Base-by-base conservation (phyloP, 1,284 basidiomycete genomes). In the Rhodofomes roseus region DNA sequence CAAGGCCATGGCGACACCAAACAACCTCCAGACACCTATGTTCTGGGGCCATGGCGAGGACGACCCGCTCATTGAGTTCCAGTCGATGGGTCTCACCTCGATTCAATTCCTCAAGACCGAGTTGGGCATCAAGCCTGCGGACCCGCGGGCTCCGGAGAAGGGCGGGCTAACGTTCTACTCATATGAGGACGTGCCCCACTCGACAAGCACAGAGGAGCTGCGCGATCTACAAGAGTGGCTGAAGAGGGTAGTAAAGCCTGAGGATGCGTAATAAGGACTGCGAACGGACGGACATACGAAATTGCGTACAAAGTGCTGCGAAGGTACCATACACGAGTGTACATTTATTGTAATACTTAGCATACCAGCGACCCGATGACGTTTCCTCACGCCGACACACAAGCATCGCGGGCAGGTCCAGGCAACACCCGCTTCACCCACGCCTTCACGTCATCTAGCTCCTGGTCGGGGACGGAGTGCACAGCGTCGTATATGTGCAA, bases 21-120 rank as follows among this genome's bases (percentile, higher is more conserved):
- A 86, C 65, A 81, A 83, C 20, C 76, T 78, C 58, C 79, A 81
- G 16, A 77, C 84, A 20, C 89, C 93, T 1, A 80, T 95, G 40
- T 96, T 96, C 76, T 92, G 91, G 86, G 95, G 91, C 6, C 92
- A 95, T 64, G 95, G 94, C 8, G 83, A 77, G 18, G 76, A 73
- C 31, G 95, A 96, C 72, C 85, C 83, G 8, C 79, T 95, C 16
- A 87, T 96, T 57, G 79, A 78, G 57, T 81, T 79, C 63, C 63
- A 72, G 27, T 34, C 50, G 4, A 67, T 80, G 53, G 81, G 82
- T 40, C 68, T 78, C 59, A 73, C 73, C 57, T 87, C 87, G 18
- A 74, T 80, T 48, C 78, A 84, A 12, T 81, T 81, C 62, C 74
- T 94, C 60, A 79, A 77, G 48, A 71, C 74, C 18, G 66, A 79